Evolutionary conservation across 2,329 filamentous ascomycete species (phyloP), one percentile per base, ranked within the genome.

Genomic region (Diaporthe sp.): DNA sequence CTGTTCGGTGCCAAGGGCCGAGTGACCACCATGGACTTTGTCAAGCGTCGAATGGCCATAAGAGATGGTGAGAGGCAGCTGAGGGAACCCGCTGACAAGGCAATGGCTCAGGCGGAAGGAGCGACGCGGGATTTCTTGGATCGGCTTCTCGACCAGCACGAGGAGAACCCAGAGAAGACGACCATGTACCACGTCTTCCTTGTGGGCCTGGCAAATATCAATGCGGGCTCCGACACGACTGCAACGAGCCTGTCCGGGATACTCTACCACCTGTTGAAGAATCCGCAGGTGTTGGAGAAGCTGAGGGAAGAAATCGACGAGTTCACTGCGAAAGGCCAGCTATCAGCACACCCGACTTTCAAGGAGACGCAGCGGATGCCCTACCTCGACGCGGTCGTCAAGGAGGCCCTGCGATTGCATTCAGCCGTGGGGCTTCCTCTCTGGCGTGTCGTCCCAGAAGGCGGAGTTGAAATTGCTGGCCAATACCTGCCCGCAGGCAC

Each of bases 341-440:
- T 81, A 8, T 79, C 78, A 12, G 13, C 6, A 57, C 74, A 5
- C 72, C 78, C 67, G 60, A 78, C 80, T 0, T 87, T 82, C 78
- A 84, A 81, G 40, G 84, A 85, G 76, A 83, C 76, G 4, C 84
- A 82, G 22, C 81, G 79, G 61, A 80, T 88, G 78, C 87, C 86
- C 0, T 91, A 90, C 75, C 82, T 90, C 22, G 85, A 90, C 74
- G 88, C 88, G 0, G 84, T 87, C 4, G 85, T 90, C 52, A 89
- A 89, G 69, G 89, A 90, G 78, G 85, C 86, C 0, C 79, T 90
- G 25, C 85, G 89, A 19, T 80, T 90, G 28, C 86, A 89, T 67
- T 84, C 88, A 1, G 85, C 87, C 0, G 84, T 85, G 0, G 87
- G 86, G 5, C 79, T 89, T 15, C 85, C 87, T 4, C 79, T 90